A percentile compares a stretch with the other conserved stretches of the same genome.
phyloP scores from a whole-genome alignment of 176 grass and related monocot species.

The Avena eriantha region DNA sequence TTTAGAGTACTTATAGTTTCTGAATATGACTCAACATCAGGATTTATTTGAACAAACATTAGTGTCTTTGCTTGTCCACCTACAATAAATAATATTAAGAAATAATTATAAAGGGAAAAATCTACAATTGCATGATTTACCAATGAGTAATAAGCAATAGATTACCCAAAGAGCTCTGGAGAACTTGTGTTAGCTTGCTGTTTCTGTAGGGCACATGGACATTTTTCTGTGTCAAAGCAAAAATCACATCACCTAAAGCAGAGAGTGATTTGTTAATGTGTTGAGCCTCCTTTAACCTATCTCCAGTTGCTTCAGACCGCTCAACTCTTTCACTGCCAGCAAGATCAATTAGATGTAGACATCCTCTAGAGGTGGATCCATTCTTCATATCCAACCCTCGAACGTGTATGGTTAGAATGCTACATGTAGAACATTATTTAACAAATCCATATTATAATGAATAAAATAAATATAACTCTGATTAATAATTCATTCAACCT shows the following conservation, averaged over 20 bases:
- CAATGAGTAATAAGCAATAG: conserved; percentile 11
- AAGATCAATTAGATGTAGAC: conserved; percentile 92
- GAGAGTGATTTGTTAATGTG: conserved; percentile 96
- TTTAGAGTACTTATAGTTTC: conserved; percentile 95
- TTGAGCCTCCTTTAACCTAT: conserved; percentile 94
- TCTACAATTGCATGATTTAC: conserved; percentile 15
- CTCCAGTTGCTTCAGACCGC: conserved; percentile 86
- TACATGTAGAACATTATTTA: conserved; percentile 44
- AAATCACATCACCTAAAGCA: conserved; percentile 93
- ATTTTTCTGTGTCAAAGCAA: conserved; percentile 84
- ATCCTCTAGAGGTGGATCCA: conserved; percentile 84
- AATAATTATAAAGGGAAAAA: conserved; percentile 20
- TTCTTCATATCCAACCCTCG: conserved; percentile 87
- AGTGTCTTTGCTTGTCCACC: conserved; percentile 96
- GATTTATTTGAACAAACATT: conserved; percentile 99
- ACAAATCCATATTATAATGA: background rate
- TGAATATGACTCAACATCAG: conserved; percentile 88
- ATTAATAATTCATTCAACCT: conserved; percentile 54
- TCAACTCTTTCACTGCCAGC: conserved; percentile 95
- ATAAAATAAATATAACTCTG: background rate
- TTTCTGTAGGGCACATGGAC: conserved; percentile 92
- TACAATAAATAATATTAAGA: conserved; percentile 47
- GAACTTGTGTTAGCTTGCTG: conserved; percentile 97
- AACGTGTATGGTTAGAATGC: conserved; percentile 94
- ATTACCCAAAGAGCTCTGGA: conserved; percentile 96